Conservation (phyloP, 1,284 basidiomycete species). For the Gymnopus androsaceus region DNA sequence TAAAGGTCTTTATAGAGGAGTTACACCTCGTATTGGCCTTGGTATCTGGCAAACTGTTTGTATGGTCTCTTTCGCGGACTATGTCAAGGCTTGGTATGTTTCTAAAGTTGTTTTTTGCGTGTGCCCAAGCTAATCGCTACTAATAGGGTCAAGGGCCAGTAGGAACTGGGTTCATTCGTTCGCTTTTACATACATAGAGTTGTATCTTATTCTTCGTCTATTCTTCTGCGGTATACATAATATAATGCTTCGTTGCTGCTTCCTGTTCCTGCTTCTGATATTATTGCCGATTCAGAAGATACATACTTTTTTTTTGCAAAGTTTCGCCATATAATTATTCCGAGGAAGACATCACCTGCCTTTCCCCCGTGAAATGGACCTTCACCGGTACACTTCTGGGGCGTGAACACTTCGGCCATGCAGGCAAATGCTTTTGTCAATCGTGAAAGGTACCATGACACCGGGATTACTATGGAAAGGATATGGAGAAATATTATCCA, state of each 20-base stretch:
- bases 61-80: constrained; percentile 98
- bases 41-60: constrained; percentile 97
- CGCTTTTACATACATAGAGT: constrained; percentile 10
- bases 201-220: constrained; percentile 11
- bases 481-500: too few species aligned
- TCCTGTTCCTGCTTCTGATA: constrained; percentile 14
- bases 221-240: not conserved
- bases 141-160: constrained; percentile 48
- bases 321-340: not conserved
- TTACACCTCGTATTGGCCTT: constrained; percentile 93
- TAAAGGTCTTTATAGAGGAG: constrained; percentile 96
- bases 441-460: too few species aligned
- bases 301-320: too few species aligned
- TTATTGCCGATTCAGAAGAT: too few species aligned
- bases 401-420: too few species aligned
- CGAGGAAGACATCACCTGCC: too few species aligned
- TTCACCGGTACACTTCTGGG: too few species aligned
- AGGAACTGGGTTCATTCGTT: constrained; percentile 21
- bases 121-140: not conserved
- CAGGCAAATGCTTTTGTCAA: too few species aligned
- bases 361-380: too few species aligned
- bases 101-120: not conserved
- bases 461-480: too few species aligned
- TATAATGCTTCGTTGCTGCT: too few species aligned
- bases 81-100: constrained; percentile 78